phyloP scores from a whole-genome alignment of 2,329 filamentous ascomycete species.

The Ophiostoma angusticollis region DNA sequence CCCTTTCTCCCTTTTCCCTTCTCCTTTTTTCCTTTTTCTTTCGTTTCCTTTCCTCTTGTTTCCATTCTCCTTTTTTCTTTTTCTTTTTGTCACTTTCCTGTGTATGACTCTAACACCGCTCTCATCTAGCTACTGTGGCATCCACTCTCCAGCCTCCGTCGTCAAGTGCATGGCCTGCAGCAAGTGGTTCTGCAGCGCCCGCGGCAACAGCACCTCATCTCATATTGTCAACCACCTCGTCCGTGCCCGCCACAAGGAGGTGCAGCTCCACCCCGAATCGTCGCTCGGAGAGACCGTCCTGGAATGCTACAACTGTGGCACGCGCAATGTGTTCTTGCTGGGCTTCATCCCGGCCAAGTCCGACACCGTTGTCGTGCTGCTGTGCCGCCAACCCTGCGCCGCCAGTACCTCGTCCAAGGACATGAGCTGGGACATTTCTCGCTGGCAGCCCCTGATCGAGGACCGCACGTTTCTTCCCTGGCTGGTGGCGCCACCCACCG shows the following conservation, averaged over 20 bases:
- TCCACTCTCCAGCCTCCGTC: conserved; percentile 87
- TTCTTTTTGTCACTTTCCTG: background rate
- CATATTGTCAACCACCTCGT: conserved; percentile 98
- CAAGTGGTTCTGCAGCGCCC: conserved; percentile 98
- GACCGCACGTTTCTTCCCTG: conserved; percentile 90
- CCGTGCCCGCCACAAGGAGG: conserved; percentile 94
- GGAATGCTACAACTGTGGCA: conserved; percentile 98
- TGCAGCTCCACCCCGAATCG: conserved; percentile 87
- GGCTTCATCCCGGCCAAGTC: conserved; percentile 98
- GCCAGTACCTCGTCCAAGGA: conserved; percentile 93
- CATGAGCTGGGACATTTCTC: conserved; percentile 98
- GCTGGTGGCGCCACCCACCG: conserved; percentile 80
- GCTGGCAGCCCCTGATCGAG: conserved; percentile 95
- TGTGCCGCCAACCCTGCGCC: conserved; percentile 93
- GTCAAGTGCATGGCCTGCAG: conserved; percentile 92
- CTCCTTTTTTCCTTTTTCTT: conserved; percentile 56
- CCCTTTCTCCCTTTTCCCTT: conserved; percentile 65
- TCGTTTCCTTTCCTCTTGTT: background rate
- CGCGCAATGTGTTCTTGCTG: conserved; percentile 96
- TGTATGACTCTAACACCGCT: conserved; percentile 14
- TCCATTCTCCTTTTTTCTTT: no score
- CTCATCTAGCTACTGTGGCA: conserved; percentile 71
- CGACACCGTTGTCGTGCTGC: conserved; percentile 90
- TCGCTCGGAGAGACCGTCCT: conserved; percentile 89
- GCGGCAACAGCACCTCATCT: conserved; percentile 89